phyloP scores from a whole-genome alignment of 2,329 filamentous ascomycete species.

The Acrodontium crateriforme region DNA sequence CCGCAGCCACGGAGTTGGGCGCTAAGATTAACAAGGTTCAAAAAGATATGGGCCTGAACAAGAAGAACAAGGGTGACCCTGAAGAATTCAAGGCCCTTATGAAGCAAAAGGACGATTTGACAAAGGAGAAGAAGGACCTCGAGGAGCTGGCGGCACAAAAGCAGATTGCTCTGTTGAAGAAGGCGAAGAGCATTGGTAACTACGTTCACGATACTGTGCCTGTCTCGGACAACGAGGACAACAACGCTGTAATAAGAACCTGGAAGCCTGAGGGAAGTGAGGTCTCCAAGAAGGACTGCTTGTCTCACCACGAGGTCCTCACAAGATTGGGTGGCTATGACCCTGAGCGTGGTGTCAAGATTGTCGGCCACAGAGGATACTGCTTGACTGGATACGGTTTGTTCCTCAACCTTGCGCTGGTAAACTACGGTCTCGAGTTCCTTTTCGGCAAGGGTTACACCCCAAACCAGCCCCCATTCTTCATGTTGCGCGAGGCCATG shows the following conservation, averaged over 20 bases:
- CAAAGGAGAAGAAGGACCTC: constrained; percentile 69
- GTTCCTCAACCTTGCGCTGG: constrained; percentile 79
- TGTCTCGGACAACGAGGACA: constrained; percentile 66
- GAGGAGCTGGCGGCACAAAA: constrained; percentile 64
- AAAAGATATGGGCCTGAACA: constrained; percentile 81
- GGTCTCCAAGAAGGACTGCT: constrained; percentile 59
- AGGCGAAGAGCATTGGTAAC: constrained; percentile 77
- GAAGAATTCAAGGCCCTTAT: constrained; percentile 67
- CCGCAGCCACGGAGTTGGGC: constrained; percentile 61
- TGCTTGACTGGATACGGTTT: constrained; percentile 83
- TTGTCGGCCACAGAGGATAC: constrained; percentile 89
- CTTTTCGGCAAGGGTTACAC: constrained; percentile 55
- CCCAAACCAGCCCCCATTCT: constrained; percentile 61
- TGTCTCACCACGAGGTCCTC: constrained; percentile 93
- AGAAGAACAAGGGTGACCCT: constrained; percentile 88
- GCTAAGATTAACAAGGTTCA: constrained; percentile 77
- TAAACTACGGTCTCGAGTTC: constrained; percentile 92
- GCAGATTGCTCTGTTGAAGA: constrained; percentile 57
- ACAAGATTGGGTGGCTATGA: constrained; percentile 82
- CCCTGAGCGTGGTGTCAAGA: constrained; percentile 80
- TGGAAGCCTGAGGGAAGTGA: constrained; percentile 68
- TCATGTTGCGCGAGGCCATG: constrained; percentile 94
- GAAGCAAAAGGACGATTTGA: constrained; percentile 60
- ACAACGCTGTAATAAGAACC: constrained; percentile 62
- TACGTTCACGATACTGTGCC: constrained; percentile 83